A percentile compares a stretch with the other conserved stretches of the same genome.
Evolutionary conservation across 2,329 filamentous ascomycete genomes (phyloP).

Genomic region (Hypomyces rosellus): DNA sequence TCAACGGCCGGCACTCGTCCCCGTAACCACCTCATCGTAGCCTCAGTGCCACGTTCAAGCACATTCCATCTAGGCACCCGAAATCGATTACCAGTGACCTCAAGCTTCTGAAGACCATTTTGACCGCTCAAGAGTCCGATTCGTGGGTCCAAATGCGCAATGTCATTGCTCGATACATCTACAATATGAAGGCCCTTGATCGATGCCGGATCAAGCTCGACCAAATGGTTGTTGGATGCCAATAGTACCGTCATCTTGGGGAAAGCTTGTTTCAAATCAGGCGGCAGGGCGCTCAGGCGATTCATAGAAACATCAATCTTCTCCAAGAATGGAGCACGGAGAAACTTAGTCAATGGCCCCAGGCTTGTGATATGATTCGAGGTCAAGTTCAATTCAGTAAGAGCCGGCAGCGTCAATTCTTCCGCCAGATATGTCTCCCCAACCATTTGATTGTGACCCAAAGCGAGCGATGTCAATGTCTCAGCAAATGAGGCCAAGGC

Average conservation of each 20-base stretch:
- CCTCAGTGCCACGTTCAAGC: conserved; percentile 80
- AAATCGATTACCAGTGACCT: conserved; percentile 82
- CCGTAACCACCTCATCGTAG: conserved; percentile 72
- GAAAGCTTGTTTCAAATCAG: conserved; percentile 56
- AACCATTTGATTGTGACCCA: conserved; percentile 68
- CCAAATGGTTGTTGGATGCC: conserved; percentile 72
- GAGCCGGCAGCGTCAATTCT: conserved; percentile 60
- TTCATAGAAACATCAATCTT: conserved; percentile 80
- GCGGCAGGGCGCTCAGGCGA: conserved; percentile 64
- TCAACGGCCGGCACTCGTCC: conserved; percentile 63
- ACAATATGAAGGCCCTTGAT: conserved; percentile 69
- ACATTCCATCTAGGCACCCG: conserved; percentile 79
- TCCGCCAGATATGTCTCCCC: conserved; percentile 60
- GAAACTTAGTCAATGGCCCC: conserved; percentile 54
- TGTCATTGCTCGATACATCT: conserved; percentile 79
- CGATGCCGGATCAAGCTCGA: conserved; percentile 63
- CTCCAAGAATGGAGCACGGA: conserved; percentile 69
- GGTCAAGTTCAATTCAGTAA: conserved; percentile 71
- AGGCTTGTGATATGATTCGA: conserved; percentile 69
- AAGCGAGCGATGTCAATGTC: conserved; percentile 63
- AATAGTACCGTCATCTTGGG: conserved; percentile 65
- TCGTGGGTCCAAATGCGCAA: conserved; percentile 71
- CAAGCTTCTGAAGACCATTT: conserved; percentile 56
- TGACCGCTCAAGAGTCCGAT: conserved; percentile 68
- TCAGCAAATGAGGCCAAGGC: conserved; percentile 65